A percentile compares a stretch with the other conserved stretches of the same genome.
Evolutionary conservation across 768 basidiomycete genomes (phyloP).

Genomic region (Mycena capillaripes): DNA sequence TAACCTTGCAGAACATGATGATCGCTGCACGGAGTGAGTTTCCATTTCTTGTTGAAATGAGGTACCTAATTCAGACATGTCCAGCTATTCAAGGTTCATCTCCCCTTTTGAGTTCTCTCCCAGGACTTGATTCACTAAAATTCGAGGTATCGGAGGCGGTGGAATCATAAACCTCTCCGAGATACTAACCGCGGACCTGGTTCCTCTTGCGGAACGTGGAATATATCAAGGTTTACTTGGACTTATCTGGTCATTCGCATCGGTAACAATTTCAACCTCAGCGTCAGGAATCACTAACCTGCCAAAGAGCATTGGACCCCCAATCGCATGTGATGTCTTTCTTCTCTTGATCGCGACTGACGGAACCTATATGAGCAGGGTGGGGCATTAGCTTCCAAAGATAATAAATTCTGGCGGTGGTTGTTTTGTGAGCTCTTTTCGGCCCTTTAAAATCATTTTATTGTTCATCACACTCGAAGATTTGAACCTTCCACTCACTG

Average conservation of each 20-base stretch:
- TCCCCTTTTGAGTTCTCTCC: no score
- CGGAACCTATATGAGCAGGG: conserved; percentile 13
- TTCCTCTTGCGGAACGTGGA: conserved; percentile 57
- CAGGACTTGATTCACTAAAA: not conserved
- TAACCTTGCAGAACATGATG: conserved; percentile 40
- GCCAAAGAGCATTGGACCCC: conserved; percentile 26
- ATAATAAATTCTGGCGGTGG: conserved; percentile 43
- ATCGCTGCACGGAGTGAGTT: conserved; percentile 51
- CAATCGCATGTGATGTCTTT: conserved; percentile 14
- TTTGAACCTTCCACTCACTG: conserved; percentile 50
- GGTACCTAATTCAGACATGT: not conserved
- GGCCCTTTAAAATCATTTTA: not conserved
- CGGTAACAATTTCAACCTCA: conserved; percentile 24
- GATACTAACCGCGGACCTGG: conserved; percentile 57
- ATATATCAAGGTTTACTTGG: conserved; percentile 48
- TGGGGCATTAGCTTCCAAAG: conserved; percentile 40
- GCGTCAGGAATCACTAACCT: not conserved
- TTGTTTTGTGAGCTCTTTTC: conserved; percentile 41
- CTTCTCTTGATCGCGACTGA: not conserved
- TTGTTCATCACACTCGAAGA: conserved; percentile 33
- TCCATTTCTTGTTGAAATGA: not conserved
- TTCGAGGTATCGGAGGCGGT: conserved; percentile 47
- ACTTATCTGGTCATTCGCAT: conserved; percentile 48
- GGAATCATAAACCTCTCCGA: conserved; percentile 51
- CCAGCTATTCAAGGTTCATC: conserved; percentile 42